Base-by-base conservation (phyloP, 441 rosid species). In the Cnidoscolus chayamansa region DNA sequence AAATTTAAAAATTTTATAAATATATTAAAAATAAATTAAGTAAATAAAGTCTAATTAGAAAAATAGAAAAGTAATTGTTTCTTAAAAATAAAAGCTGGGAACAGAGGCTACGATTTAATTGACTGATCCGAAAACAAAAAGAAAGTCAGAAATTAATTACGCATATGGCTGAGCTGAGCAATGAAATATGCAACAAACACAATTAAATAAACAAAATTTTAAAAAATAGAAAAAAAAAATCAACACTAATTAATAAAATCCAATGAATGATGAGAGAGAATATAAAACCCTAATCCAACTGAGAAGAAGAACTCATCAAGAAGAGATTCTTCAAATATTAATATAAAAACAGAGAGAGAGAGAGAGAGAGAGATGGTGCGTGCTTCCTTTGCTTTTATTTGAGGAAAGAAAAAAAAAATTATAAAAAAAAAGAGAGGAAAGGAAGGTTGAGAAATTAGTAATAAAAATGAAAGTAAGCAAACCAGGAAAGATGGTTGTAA, bases 151-250 rank as follows among this genome's bases (percentile, higher is more conserved):
- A 12, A 45, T 72, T 35, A 76, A 25, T 68, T 30, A 17, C 50
- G 40, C 7, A 3, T 4, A 50, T 71, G 17, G 76, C 70, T 72
- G 80, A 75, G 76, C 70, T 72, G 80, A 75, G 78, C 78, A 75
- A 70, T 70, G 74, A 70, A 19, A 64, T 64, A 62, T 43, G 17
- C 54, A 31, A 59, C 67, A 8, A 74, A 75, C 61, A 49, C 0
- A 63, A 79, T 56, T 16, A n/a, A 66, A 67, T 7, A 50, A 57
- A 43, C 20, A 5, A 4, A 20, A 30, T 13, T 10, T 25, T 25
- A 25, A 25, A 25, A 25, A 25, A 25, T 25, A 25, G 25, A 56
- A 17, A 0, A 31, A 35, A 37, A 50, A 17, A 35, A 2, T 35
- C 5, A 35, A 25, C 68, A 32, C 16, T 51, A 32, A 16, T 25